Percentiles rank a stretch among this genome's conserved stretches.
Conservation (phyloP, 805 yeast species). For the Cyberlindnera xylosilytica region DNA sequence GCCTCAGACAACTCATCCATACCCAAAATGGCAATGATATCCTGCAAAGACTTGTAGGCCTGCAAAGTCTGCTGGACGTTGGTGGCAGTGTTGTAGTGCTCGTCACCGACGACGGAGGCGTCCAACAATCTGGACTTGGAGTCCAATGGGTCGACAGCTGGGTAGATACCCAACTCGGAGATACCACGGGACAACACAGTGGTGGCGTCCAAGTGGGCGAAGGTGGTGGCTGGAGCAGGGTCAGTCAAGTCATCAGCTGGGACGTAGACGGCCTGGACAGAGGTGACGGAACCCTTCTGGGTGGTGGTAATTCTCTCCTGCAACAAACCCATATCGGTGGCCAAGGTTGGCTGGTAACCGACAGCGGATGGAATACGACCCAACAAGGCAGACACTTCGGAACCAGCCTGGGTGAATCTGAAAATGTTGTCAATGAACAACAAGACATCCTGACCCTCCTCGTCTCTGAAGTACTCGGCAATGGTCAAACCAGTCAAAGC, state of each 20-base stretch:
- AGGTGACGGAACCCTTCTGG: conserved; percentile 98
- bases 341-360: conserved; percentile 99
- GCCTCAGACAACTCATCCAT: conserved; percentile 99
- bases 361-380: conserved; percentile 99
- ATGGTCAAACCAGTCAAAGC: conserved; percentile 99
- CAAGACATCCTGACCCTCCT: conserved; percentile 99
- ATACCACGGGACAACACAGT: conserved; percentile 99
- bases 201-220: conserved; percentile 99
- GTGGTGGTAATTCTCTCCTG: conserved; percentile 99
- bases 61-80: conserved; percentile 97
- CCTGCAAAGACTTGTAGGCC: conserved; percentile 99
- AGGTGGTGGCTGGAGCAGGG: conserved; percentile 99
- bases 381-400: conserved; percentile 98
- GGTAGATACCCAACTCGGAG: conserved; percentile 99
- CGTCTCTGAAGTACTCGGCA: conserved; percentile 99
- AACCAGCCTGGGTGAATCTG: conserved; percentile 99
- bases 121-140: conserved; percentile 98
- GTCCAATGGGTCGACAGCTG: conserved; percentile 99
- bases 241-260: conserved; percentile 99
- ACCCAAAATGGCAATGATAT: conserved; percentile 99
- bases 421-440: conserved; percentile 99
- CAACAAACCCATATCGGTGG: conserved; percentile 99
- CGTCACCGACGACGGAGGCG: conserved; percentile 96
- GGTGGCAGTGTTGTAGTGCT: conserved; percentile 95
- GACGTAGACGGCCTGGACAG: conserved; percentile 99